These are phyloP conservation scores for Penicillium sp. DNA, from an alignment of 2,329 filamentous ascomycete genomes.

Conservation along the genomic window DNA sequence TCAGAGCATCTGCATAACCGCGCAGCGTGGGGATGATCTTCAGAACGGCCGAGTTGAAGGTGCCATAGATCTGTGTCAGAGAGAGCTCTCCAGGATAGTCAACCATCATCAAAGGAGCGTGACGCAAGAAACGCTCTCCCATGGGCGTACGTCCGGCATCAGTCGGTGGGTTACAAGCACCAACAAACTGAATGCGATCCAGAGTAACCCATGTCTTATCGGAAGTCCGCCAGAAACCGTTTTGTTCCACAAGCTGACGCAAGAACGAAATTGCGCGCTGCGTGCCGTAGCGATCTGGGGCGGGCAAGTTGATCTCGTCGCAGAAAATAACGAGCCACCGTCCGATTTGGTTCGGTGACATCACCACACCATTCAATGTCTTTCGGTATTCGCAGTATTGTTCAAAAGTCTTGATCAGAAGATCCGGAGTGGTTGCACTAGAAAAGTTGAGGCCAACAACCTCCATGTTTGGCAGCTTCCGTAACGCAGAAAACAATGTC, in stretches of 20 bases:
- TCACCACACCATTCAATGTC: conserved; percentile 90
- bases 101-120: conserved; percentile 98
- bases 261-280: conserved; percentile 97
- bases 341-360: conserved; percentile 93
- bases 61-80: conserved; percentile 94
- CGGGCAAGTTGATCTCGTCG: conserved; percentile 98
- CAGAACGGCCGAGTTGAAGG: conserved; percentile 91
- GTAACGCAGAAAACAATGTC: conserved; percentile 95
- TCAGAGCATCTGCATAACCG: conserved; percentile 89
- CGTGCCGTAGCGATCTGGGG: conserved; percentile 95
- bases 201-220: conserved; percentile 98
- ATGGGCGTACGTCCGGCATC: conserved; percentile 95
- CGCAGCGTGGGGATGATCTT: conserved; percentile 96
- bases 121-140: conserved; percentile 87
- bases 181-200: conserved; percentile 97
- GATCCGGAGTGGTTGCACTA: conserved; percentile 93
- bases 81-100: conserved; percentile 97
- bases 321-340: conserved; percentile 99
- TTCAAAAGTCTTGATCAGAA: conserved; percentile 98
- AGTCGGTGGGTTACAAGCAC: conserved; percentile 96
- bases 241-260: conserved; percentile 95
- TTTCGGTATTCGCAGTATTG: conserved; percentile 99
- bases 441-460: conserved; percentile 99
- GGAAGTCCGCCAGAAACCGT: conserved; percentile 96
- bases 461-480: conserved; percentile 98